A percentile compares a stretch with the other conserved stretches of the same genome.
Evolutionary conservation across 2,329 filamentous ascomycete genomes (phyloP).

Genomic region (Phialophora expanda): DNA sequence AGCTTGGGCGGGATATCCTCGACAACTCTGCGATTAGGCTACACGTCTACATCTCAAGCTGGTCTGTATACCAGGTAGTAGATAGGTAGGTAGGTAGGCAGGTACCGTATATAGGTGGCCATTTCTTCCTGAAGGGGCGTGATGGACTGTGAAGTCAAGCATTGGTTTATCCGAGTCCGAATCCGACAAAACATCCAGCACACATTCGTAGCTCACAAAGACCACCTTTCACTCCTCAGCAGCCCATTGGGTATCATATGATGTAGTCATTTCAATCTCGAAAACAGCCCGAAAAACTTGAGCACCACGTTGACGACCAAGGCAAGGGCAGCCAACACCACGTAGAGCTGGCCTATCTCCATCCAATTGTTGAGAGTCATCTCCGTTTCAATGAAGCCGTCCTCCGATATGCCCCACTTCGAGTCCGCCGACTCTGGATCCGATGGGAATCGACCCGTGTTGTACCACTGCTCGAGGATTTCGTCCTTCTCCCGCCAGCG

Average conservation of each 20-base stretch:
- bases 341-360: slow-evolving; percentile 53
- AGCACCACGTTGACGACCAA: slow-evolving; percentile 42
- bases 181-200: not conserved
- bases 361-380: slow-evolving; percentile 51
- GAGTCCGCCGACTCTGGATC: slow-evolving; percentile 59
- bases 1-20: not conserved
- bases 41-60: not conserved
- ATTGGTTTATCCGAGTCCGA: not conserved
- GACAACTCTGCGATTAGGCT: not conserved
- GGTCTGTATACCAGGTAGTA: not conserved
- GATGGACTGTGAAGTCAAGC: not conserved
- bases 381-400: slow-evolving; percentile 52
- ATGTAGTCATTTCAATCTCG: not conserved
- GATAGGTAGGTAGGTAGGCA: not conserved
- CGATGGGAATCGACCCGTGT: slow-evolving; percentile 78
- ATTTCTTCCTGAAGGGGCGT: not conserved
- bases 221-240: not conserved
- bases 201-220: not conserved
- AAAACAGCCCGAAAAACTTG: slow-evolving; percentile 42
- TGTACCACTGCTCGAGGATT: slow-evolving; percentile 80
- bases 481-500: slow-evolving; percentile 93
- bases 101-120: no score
- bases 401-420: slow-evolving; percentile 43
- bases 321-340: slow-evolving; percentile 46
- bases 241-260: not conserved